phyloP scores from a whole-genome alignment of 805 yeast species.

The Geotrichum ghanense region DNA sequence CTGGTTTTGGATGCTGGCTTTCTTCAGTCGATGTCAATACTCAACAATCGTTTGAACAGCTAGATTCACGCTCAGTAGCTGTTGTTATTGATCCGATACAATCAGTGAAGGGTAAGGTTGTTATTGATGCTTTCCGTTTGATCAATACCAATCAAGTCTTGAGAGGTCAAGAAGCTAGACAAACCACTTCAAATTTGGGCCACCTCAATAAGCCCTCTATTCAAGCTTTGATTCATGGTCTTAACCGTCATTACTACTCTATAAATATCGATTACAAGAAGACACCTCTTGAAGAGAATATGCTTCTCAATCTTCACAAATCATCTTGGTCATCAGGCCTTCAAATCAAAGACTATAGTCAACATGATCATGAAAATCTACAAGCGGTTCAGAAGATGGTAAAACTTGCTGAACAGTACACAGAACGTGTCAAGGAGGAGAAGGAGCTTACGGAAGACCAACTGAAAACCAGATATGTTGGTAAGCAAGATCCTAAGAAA shows the following conservation, averaged over 20 bases:
- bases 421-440: constrained; percentile 85
- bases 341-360: constrained; percentile 62
- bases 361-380: constrained; percentile 64
- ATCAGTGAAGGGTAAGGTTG: constrained; percentile 97
- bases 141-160: constrained; percentile 78
- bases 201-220: constrained; percentile 91
- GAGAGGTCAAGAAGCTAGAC: constrained; percentile 97
- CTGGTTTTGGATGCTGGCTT: constrained; percentile 99
- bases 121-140: constrained; percentile 94
- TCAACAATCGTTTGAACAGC: constrained; percentile 94
- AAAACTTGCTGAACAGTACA: constrained; percentile 79
- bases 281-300: constrained; percentile 82
- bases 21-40: constrained; percentile 96
- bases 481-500: constrained; percentile 97
- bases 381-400: constrained; percentile 71
- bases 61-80: constrained; percentile 92
- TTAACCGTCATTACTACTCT: constrained; percentile 94
- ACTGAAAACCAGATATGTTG: constrained; percentile 90
- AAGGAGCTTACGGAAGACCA: constrained; percentile 79
- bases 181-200: constrained; percentile 92
- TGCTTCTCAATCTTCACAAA: constrained; percentile 89
- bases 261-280: constrained; percentile 89
- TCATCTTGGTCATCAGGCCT: constrained; percentile 93
- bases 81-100: constrained; percentile 98
- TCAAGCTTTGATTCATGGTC: constrained; percentile 93